Conservation (phyloP, 192 early-diverging fungal genomes). For the Coemansia sp. region DNA sequence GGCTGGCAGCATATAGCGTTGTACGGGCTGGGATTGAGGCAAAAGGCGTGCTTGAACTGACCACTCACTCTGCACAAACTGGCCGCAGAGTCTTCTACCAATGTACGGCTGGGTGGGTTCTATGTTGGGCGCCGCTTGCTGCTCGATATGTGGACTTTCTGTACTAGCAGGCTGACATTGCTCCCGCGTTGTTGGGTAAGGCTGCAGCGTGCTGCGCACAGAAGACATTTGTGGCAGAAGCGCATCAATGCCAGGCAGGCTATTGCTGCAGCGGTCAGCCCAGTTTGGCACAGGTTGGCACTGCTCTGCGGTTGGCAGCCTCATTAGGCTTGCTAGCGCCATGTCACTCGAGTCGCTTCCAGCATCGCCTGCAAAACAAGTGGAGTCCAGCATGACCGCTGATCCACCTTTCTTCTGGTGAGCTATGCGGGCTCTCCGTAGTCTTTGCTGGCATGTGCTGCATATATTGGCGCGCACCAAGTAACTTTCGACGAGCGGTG, state of each 20-base stretch:
- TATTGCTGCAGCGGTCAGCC: neutral
- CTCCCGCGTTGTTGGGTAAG: neutral
- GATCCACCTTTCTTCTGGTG: neutral
- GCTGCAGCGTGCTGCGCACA: slow-evolving; percentile 24
- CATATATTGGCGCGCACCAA: slow-evolving; percentile 49
- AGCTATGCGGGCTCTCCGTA: slow-evolving; percentile 35
- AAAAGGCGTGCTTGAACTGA: neutral
- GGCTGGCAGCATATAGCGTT: neutral
- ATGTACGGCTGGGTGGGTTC: no score
- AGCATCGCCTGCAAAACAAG: neutral
- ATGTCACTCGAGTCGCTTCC: neutral
- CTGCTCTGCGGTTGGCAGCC: neutral
- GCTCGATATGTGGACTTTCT: neutral
- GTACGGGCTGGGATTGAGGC: neutral
- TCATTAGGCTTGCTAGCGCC: neutral
- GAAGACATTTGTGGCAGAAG: slow-evolving; percentile 7
- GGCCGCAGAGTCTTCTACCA: neutral
- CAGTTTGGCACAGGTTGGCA: neutral
- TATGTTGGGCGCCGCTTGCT: no score
- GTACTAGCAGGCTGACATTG: neutral
- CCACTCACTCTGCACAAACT: neutral
- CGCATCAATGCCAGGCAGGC: neutral
- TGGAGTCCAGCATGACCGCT: neutral
- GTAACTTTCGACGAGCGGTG: slow-evolving; percentile 33
- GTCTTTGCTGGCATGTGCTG: slow-evolving; percentile 51